Evolutionary conservation across 2,329 filamentous ascomycete species (phyloP).

Genomic region (Coniochaeta prunicola): DNA sequence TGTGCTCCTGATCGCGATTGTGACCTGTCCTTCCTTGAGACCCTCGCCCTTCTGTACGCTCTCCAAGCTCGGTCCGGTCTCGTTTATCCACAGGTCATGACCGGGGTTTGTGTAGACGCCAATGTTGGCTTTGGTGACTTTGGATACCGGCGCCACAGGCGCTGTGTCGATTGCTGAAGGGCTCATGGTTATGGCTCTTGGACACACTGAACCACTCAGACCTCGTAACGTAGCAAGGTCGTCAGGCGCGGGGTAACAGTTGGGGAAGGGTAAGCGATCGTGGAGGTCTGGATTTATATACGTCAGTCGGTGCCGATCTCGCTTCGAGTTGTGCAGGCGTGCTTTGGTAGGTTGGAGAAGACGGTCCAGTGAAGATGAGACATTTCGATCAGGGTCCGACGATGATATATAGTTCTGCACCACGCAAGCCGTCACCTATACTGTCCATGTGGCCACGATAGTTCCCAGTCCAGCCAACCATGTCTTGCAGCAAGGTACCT

Average conservation of each 20-base stretch:
- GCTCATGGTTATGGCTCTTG: constrained; percentile 2
- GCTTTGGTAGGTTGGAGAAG: neutral
- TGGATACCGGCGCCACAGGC: constrained; percentile 1
- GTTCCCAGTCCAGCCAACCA: neutral
- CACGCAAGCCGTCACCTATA: neutral
- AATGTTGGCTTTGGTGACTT: constrained; percentile 69
- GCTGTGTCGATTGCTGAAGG: constrained; percentile 7
- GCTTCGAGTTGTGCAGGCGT: neutral
- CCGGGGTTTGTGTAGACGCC: constrained; percentile 92
- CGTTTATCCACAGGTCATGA: constrained; percentile 84
- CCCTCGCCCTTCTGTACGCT: constrained; percentile 59
- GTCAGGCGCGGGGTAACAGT: neutral
- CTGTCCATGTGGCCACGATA: neutral
- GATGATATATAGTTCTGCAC: neutral
- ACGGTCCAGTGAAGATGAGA: neutral
- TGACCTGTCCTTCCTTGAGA: constrained; percentile 77
- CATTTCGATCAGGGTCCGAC: neutral
- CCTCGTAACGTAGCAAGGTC: neutral
- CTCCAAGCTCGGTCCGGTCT: constrained; percentile 69
- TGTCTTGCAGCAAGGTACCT: neutral
- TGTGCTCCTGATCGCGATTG: constrained; percentile 83
- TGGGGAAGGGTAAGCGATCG: neutral
- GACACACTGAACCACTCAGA: neutral
- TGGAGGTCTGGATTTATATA: neutral
- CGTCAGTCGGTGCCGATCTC: neutral